Evolutionary conservation across 257 asterid species (phyloP).

Genomic region (Parsonsia alboflavescens): DNA sequence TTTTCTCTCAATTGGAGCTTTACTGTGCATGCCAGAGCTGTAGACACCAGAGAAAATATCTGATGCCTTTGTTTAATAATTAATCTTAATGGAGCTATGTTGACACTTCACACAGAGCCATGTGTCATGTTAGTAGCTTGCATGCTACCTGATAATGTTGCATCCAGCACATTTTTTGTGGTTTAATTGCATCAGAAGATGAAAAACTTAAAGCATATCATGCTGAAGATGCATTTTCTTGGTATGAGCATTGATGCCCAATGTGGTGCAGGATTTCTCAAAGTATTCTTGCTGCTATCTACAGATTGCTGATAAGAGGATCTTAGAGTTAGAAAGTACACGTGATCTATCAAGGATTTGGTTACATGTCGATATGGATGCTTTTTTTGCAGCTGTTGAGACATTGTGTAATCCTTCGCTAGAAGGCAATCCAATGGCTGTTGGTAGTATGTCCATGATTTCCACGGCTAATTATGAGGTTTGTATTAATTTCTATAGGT

Average conservation of each 20-base stretch:
- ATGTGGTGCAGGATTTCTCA: background rate
- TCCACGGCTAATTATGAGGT: conserved; percentile 99
- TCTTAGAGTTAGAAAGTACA: conserved; percentile 67
- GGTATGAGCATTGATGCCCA: background rate
- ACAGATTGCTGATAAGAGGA: conserved; percentile 69
- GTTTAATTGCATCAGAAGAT: background rate
- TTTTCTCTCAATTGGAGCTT: background rate
- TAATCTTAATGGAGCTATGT: background rate
- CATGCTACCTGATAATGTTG: background rate
- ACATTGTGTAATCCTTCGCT: conserved; percentile 68
- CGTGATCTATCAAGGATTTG: conserved; percentile 85
- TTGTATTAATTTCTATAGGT: conserved; percentile 16
- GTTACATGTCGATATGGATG: conserved; percentile 99
- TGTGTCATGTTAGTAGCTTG: background rate
- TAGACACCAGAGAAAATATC: background rate
- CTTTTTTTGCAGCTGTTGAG: conserved; percentile 93
- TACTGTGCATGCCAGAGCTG: background rate
- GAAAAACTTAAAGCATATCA: background rate
- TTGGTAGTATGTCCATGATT: conserved; percentile 93
- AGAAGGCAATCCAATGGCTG: conserved; percentile 90
- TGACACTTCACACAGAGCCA: background rate
- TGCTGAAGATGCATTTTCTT: background rate
- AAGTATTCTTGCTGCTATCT: background rate
- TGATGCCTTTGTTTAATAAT: background rate
- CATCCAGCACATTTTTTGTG: background rate